Evolutionary conservation across 2,329 filamentous ascomycete genomes (phyloP).

Genomic region (Ophiosphaerella korrae): DNA sequence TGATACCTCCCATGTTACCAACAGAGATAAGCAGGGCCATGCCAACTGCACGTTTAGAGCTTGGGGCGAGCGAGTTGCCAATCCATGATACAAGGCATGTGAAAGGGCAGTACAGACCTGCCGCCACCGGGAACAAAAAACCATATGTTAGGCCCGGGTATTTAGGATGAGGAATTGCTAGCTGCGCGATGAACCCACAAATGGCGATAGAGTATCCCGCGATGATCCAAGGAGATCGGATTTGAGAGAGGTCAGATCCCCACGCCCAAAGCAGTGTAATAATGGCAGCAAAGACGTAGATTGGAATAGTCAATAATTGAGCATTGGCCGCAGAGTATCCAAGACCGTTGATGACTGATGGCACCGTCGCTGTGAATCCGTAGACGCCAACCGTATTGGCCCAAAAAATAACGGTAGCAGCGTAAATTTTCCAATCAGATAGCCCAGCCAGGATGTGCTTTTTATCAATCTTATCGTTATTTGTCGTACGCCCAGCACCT

Average conservation of each 20-base stretch:
- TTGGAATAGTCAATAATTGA: conserved; percentile 50
- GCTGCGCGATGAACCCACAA: conserved; percentile 62
- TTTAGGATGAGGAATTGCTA: conserved; percentile 48
- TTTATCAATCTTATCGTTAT: conserved; percentile 55
- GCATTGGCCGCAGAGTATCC: conserved; percentile 50
- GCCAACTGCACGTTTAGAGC: conserved; percentile 50
- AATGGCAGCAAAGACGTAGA: conserved; percentile 51
- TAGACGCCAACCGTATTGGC: conserved; percentile 46
- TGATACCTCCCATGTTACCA: conserved; percentile 54
- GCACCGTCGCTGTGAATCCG: conserved; percentile 45
- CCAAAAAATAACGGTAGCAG: conserved; percentile 46
- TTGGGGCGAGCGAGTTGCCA: conserved; percentile 41
- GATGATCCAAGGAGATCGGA: conserved; percentile 62
- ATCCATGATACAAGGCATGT: conserved; percentile 45
- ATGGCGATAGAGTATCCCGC: conserved; percentile 56
- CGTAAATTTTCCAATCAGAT: conserved; percentile 45
- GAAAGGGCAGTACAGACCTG: conserved; percentile 44
- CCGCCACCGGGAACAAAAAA: conserved; percentile 47
- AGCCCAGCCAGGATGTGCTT: conserved; percentile 58
- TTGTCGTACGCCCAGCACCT: conserved; percentile 52
- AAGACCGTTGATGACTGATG: conserved; percentile 49
- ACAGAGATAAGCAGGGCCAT: conserved; percentile 56
- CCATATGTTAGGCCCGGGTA: conserved; percentile 55
- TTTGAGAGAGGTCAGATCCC: conserved; percentile 56
- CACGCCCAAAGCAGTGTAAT: conserved; percentile 51